A percentile compares a stretch with the other conserved stretches of the same genome.
phyloP scores from a whole-genome alignment of 73 alveolate genomes.

The Paramecium sonneborni region DNA sequence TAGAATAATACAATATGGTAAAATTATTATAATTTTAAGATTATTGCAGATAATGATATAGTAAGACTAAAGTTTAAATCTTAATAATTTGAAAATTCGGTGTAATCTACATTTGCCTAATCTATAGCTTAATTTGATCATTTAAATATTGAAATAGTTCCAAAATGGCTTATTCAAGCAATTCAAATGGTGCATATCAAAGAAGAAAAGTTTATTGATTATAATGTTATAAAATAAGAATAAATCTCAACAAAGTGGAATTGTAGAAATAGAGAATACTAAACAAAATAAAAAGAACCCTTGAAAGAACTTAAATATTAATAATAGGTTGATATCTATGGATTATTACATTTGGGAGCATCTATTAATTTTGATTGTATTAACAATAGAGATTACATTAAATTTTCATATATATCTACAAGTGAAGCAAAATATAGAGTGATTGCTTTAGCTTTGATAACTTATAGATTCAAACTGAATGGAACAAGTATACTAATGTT shows the following conservation, averaged over 20 bases:
- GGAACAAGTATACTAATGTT: not conserved
- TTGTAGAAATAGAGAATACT: not conserved
- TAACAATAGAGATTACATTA: not conserved
- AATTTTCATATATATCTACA: not conserved
- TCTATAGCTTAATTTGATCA: not conserved
- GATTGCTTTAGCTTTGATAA: not conserved
- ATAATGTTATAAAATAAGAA: not conserved
- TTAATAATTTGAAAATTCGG: not conserved
- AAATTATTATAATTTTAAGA: not conserved
- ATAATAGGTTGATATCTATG: not conserved
- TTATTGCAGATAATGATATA: not conserved
- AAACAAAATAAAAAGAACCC: not conserved
- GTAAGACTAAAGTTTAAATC: not conserved
- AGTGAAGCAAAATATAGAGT: conserved; percentile 30
- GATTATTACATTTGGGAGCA: not conserved
- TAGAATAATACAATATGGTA: not conserved
- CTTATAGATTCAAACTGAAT: not conserved
- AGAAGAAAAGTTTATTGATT: not conserved
- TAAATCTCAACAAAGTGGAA: not conserved
- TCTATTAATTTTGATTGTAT: not conserved
- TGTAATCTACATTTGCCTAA: not conserved
- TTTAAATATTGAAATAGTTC: not conserved
- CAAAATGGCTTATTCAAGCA: not conserved
- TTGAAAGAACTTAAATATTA: not conserved
- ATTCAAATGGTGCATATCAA: not conserved